phyloP scores from a whole-genome alignment of 176 grass and related monocot species.

The Aegilops umbellulata region DNA sequence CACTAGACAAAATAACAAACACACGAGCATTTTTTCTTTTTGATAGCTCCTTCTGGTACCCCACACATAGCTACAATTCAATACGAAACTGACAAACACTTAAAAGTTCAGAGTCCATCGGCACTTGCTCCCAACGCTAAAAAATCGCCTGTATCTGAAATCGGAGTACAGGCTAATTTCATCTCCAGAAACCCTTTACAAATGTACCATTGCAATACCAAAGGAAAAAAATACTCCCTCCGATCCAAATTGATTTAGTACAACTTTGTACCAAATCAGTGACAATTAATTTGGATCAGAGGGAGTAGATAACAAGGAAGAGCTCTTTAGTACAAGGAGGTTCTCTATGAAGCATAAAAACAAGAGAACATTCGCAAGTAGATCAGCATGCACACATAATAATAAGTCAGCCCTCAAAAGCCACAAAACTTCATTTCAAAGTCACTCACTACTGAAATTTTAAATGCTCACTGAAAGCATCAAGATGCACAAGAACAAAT shows the following conservation, averaged over 20 bases:
- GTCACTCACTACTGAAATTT: not conserved
- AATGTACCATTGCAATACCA: not conserved
- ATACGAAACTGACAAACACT: constrained; percentile 15
- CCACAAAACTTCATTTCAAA: not conserved
- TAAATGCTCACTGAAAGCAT: not conserved
- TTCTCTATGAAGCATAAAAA: not conserved
- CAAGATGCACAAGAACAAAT: not conserved
- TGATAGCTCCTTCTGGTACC: not conserved
- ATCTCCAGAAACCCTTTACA: not conserved
- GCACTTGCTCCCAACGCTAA: not conserved
- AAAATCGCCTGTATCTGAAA: not conserved
- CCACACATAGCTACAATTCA: not conserved
- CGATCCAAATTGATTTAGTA: too few species aligned
- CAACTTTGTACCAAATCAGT: too few species aligned
- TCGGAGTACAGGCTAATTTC: not conserved
- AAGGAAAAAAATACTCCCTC: not conserved
- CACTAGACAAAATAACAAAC: not conserved
- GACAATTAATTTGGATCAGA: too few species aligned
- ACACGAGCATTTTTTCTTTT: not conserved
- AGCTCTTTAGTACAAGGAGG: not conserved
- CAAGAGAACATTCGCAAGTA: not conserved
- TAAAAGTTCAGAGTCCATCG: constrained; percentile 9
- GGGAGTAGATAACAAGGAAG: not conserved
- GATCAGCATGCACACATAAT: not conserved
- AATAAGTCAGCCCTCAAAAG: not conserved